Conservation (phyloP, 2,329 filamentous ascomycete species). For the Xylaria polymorpha region DNA sequence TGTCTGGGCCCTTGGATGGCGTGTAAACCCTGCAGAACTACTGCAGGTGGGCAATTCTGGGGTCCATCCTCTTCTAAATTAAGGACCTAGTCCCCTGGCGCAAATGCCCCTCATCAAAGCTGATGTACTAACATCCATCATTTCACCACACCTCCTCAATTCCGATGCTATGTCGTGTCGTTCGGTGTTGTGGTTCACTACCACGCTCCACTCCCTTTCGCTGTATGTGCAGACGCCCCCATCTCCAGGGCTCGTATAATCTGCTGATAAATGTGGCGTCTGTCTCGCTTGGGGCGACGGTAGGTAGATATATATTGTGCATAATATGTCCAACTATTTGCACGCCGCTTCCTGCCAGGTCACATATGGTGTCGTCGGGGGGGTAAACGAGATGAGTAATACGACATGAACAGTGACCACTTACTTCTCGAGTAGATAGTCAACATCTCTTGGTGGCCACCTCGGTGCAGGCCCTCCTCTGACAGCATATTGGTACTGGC, state of each 20-base stretch:
- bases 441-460: constrained; percentile 49
- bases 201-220: not conserved
- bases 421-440: constrained; percentile 47
- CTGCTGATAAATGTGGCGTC: not conserved
- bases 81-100: constrained; percentile 31
- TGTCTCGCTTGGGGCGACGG: constrained; percentile 16
- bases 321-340: constrained; percentile 12
- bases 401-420: constrained; percentile 24
- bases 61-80: constrained; percentile 39
- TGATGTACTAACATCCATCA: not conserved
- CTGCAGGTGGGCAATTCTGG: constrained; percentile 34
- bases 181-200: not conserved
- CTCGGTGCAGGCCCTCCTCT: constrained; percentile 51
- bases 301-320: constrained; percentile 6
- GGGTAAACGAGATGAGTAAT: constrained; percentile 11
- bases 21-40: constrained; percentile 31
- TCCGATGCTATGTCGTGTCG: not conserved
- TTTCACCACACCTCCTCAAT: not conserved
- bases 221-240: not conserved
- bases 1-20: not conserved
- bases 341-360: constrained; percentile 10
- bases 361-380: not conserved
- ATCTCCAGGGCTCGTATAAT: not conserved
- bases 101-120: constrained; percentile 19
- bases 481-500: constrained; percentile 52